phyloP scores from a whole-genome alignment of 2,329 filamentous ascomycete genomes.

The Hysterium pulicare region DNA sequence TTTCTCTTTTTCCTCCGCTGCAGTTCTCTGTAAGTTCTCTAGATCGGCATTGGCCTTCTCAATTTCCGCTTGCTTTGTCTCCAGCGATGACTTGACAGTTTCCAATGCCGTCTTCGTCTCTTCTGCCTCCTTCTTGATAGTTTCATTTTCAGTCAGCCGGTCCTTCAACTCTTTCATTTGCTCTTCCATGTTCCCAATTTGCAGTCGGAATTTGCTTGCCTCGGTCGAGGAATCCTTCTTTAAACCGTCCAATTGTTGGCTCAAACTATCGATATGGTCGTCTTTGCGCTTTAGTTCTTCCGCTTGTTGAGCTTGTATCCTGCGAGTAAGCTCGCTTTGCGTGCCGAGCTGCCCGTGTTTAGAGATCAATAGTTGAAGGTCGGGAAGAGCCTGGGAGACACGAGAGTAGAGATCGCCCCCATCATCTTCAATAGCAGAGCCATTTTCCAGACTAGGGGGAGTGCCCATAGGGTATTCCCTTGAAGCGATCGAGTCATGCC shows the following conservation, averaged over 20 bases:
- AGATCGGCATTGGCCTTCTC: constrained; percentile 34
- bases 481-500: constrained; percentile 36
- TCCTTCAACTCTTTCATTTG: constrained; percentile 52
- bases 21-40: constrained; percentile 37
- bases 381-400: constrained; percentile 37
- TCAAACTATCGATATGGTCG: constrained; percentile 50
- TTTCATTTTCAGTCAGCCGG: constrained; percentile 43
- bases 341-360: constrained; percentile 49
- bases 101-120: constrained; percentile 27
- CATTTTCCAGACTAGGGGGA: constrained; percentile 27
- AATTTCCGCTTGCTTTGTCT: constrained; percentile 40
- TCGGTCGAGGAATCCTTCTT: constrained; percentile 51
- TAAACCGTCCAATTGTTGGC: constrained; percentile 48
- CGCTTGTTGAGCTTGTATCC: constrained; percentile 49
- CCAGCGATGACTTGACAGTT: constrained; percentile 37
- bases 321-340: constrained; percentile 49
- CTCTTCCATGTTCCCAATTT: constrained; percentile 51
- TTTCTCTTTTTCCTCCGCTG: constrained; percentile 36
- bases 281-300: constrained; percentile 53
- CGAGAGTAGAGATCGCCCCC: constrained; percentile 36
- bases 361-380: constrained; percentile 36
- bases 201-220: constrained; percentile 48
- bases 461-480: constrained; percentile 27
- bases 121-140: constrained; percentile 39
- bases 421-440: constrained; percentile 34